Conservation (phyloP, 2,329 filamentous ascomycete species). For the Ceratocystis cacaofunesta region DNA sequence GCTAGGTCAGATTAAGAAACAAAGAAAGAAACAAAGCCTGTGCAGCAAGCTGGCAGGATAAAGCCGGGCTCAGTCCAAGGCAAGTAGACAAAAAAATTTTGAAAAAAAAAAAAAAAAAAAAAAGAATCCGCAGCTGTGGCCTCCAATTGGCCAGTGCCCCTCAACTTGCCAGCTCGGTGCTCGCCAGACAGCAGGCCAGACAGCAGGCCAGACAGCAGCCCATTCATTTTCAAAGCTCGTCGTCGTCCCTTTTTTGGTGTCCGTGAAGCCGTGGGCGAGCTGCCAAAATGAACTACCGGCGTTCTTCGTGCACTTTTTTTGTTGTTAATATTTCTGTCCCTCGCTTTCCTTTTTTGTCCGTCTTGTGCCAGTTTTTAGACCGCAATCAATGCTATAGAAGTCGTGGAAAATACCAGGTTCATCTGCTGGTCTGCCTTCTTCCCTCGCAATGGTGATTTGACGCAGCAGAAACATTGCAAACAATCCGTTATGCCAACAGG, state of each 20-base stretch:
- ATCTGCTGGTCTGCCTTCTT: no score
- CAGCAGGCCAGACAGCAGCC: background rate
- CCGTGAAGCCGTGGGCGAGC: background rate
- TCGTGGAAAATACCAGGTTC: no score
- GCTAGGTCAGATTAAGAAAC: background rate
- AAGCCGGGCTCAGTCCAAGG: background rate
- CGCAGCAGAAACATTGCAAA: no score
- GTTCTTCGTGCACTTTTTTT: no score
- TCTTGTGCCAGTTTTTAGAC: no score
- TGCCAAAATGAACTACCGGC: no score
- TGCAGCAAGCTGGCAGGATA: background rate
- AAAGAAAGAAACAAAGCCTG: background rate
- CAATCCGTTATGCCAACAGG: no score
- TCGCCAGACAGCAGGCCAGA: background rate
- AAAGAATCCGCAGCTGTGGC: background rate
- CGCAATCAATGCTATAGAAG: no score
- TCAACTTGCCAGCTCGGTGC: background rate
- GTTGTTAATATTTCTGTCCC: no score
- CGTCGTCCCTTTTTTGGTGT: background rate
- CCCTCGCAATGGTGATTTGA: no score
- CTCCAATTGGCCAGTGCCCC: background rate
- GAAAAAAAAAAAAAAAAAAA: background rate
- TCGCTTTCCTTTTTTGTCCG: no score
- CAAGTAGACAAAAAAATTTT: background rate
- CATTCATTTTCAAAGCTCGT: background rate